Evolutionary conservation across 2,329 filamentous ascomycete genomes (phyloP), one percentile per base, ranked within the genome.

Genomic region (Cladosporium cucumerinum): DNA sequence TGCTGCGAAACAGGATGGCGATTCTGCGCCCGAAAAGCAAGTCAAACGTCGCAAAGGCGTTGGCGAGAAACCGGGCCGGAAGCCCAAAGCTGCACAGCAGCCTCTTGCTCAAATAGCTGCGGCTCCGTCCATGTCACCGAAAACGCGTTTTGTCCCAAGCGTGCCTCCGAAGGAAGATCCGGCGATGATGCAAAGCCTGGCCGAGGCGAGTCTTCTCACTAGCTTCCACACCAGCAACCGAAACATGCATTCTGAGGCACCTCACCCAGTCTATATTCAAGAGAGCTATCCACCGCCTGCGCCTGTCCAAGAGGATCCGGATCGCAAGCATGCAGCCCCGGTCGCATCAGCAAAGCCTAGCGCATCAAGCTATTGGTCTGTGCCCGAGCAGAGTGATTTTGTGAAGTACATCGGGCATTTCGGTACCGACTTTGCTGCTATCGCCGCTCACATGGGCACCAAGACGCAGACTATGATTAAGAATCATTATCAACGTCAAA

Each of bases 391-490:
- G 63, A 89, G 84, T 55, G 91, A 93, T 72, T 95, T 95, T 76
- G 87, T 89, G 39, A 85, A 83, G 64, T 82, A 92, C 65, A 81
- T 95, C 55, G 84, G 82, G 59, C 85, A 91, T 63, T 94, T 92
- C 78, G 91, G 91, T 65, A 92, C 89, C 18, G 90, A 95, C 74
- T 95, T 90, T 86, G 80, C 81, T 57, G 86, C 85, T 5, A 94
- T 94, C 76, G 89, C 91, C 48, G 82, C 82, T 60, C 87, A 92
- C 71, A 93, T 95, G 89, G 88, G 89, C 58, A 92, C 90, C 5
- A 94, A 94, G 78, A 94, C 91, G 21, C 85, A 89, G 64, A 90
- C 90, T n/a, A 95, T 95, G 91, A 91, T 91, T 82, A 83, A 82
- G 72, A 84, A 84, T 72, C 79, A 83, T 69, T 84, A 81, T 65